Base-by-base conservation (phyloP, 75 land plant species). In the Cunninghamia lanceolata region DNA sequence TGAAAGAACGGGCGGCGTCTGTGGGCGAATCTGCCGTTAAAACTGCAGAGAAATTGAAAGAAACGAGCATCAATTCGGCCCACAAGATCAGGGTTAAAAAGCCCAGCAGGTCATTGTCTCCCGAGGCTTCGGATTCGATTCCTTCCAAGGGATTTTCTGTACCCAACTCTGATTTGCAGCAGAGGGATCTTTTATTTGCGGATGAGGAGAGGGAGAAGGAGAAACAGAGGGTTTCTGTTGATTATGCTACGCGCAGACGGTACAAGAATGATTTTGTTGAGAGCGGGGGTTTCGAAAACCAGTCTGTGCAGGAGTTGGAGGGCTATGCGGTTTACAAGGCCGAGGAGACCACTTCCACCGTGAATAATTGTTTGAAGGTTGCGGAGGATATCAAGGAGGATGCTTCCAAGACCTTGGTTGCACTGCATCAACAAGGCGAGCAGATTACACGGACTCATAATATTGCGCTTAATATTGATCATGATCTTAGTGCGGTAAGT, bases 371-470 rank as follows among this genome's bases (percentile, higher is more conserved):
- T 52, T 78, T 93, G 59, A 90, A 88, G 75, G 87, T 94, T 79
- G 95, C 95, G 34, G 95, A 94, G 59, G 93, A 94, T 39, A 94
- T 94, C 45, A 91, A 86, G 84, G 95, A 88, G 46, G 90, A 86
- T 75, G 95, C 89, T 32, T 84, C 92, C 74, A 85, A 81, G 46
- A 94, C 95, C 0, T 74, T 93, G 7, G 83, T 89, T 21, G 87
- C 85, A 34, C 68, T 94, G 79, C 93, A 94, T 87, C 91, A 93
- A 36, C 95, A 94, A 70, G 95, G 95, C 2, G 90, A 91, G 85
- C 95, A 94, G 89, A 91, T 94, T 70, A 84, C 86, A 45, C 77
- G 88, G 87, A 94, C 95, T 13, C 95, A 94, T 87, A 74, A 87
- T 35, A 74, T 63, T 38, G 95, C 93, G 13, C 87, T 86, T 1